These are phyloP conservation scores for Stachybotrys echinatus DNA, from an alignment of 2,329 filamentous ascomycete species.

Conservation along the genomic window DNA sequence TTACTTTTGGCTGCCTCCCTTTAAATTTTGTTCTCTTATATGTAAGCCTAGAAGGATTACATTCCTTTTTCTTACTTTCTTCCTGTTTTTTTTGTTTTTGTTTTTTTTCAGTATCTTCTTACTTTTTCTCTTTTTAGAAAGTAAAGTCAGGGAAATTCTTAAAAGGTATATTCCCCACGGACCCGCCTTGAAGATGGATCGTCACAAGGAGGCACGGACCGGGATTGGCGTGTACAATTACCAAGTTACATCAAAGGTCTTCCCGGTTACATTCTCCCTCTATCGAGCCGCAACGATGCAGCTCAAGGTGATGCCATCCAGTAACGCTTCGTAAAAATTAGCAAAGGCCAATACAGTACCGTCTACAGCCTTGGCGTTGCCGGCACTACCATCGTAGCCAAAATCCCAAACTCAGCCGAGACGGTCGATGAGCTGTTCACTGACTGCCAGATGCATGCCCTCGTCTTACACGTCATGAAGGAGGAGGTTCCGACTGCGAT, in stretches of 20 bases:
- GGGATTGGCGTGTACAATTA: neutral
- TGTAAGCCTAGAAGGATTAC: too few relatives aligned
- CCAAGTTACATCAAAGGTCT: neutral
- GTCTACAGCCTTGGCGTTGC: conserved; percentile 2
- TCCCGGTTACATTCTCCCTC: neutral
- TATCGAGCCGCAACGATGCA: neutral
- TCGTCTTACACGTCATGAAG: neutral
- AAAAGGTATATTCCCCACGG: too few relatives aligned
- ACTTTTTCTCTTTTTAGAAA: too few relatives aligned
- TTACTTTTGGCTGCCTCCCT: too few relatives aligned
- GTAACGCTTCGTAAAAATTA: conserved; percentile 1
- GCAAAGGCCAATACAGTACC: conserved; percentile 5
- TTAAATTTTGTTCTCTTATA: too few relatives aligned
- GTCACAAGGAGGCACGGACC: neutral
- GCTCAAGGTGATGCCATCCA: neutral
- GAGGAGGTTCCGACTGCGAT: neutral
- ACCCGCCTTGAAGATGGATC: conserved; percentile 1
- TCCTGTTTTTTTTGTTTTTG: neutral
- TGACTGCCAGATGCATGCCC: neutral
- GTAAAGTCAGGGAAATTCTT: too few relatives aligned
- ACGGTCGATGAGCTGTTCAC: neutral
- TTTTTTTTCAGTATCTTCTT: too few relatives aligned
- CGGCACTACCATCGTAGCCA: neutral
- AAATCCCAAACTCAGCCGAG: neutral
- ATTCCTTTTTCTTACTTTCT: too few relatives aligned